Conservation (phyloP, 1,284 basidiomycete genomes). For the Entoloma clypeatum region DNA sequence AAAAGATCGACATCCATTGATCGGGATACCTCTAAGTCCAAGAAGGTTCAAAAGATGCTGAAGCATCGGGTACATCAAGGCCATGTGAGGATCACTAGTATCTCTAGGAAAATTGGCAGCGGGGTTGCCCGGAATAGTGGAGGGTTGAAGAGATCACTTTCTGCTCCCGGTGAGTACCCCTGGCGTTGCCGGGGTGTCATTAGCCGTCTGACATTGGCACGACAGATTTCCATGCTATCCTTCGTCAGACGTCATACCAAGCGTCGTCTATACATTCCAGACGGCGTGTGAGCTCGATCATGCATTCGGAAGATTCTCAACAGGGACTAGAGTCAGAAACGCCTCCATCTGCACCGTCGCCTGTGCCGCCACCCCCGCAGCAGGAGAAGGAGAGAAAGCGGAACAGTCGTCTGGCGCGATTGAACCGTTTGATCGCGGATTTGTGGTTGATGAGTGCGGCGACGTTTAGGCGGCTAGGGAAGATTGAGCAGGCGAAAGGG, state of each 20-base stretch:
- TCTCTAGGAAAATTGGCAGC: constrained; percentile 71
- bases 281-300: constrained; percentile 50
- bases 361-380: constrained; percentile 39
- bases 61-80: constrained; percentile 71
- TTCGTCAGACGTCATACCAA: constrained; percentile 64
- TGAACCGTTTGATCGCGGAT: constrained; percentile 75
- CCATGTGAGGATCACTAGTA: constrained; percentile 67
- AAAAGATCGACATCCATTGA: constrained; percentile 37
- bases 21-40: constrained; percentile 48
- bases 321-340: constrained; percentile 35
- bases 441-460: constrained; percentile 95
- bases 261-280: constrained; percentile 87
- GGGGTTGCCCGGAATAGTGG: constrained; percentile 57
- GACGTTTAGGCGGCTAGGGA: constrained; percentile 86
- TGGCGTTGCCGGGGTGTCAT: constrained; percentile 6
- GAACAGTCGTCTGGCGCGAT: constrained; percentile 50
- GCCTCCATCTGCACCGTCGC: constrained; percentile 36
- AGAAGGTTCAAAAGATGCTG: constrained; percentile 70
- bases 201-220: constrained; percentile 1
- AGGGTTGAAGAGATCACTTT: constrained; percentile 53
- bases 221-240: constrained; percentile 60
- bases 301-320: constrained; percentile 37
- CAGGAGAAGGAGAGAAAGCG: constrained; percentile 36
- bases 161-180: constrained; percentile 54
- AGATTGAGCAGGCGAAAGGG: constrained; percentile 84